A percentile compares a stretch with the other conserved stretches of the same genome.
Conservation (phyloP, 1,284 basidiomycete genomes). For the Anthracocystis setariae region DNA sequence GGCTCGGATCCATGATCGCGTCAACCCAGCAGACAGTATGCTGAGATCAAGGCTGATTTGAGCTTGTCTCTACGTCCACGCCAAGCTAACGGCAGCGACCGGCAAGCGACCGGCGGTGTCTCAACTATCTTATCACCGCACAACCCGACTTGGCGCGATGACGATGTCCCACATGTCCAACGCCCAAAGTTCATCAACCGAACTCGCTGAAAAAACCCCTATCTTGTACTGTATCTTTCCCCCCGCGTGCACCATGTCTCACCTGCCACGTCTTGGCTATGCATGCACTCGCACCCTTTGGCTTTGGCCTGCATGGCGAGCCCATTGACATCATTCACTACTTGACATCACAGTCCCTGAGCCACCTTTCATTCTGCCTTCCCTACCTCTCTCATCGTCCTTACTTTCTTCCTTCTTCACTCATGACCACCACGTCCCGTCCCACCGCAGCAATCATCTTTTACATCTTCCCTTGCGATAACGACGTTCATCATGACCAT, state of each 20-base stretch:
- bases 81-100: too few relatives aligned
- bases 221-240: background rate
- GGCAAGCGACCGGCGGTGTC: constrained; percentile 19
- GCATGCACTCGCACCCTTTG: background rate
- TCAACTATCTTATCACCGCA: constrained; percentile 8
- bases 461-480: background rate
- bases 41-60: too few relatives aligned
- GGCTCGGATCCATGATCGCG: too few relatives aligned
- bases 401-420: background rate
- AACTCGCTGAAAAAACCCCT: background rate
- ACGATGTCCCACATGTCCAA: constrained; percentile 16
- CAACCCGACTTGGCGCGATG: background rate
- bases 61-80: too few relatives aligned
- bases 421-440: background rate
- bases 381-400: background rate
- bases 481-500: constrained; percentile 13
- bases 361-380: background rate
- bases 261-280: background rate
- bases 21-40: background rate
- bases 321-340: too few relatives aligned
- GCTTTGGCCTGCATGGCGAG: too few relatives aligned
- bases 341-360: too few relatives aligned
- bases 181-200: background rate
- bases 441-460: background rate
- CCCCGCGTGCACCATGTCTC: background rate